Percentiles rank a stretch among this genome's conserved stretches.
Evolutionary conservation across 2,329 filamentous ascomycete species (phyloP).

Genomic region (Coniochaeta sp.): DNA sequence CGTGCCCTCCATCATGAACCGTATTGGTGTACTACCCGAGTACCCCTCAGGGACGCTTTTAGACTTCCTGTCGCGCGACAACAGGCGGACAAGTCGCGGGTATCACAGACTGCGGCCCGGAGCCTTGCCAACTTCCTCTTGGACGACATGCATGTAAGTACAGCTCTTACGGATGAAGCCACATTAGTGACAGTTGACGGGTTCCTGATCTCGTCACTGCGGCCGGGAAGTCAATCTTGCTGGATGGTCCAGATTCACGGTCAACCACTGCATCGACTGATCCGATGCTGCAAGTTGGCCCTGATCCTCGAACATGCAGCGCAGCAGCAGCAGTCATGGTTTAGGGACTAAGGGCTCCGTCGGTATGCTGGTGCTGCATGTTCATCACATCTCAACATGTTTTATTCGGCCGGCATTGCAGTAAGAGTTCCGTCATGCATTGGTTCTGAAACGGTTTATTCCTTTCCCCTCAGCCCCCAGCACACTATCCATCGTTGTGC

Average conservation of each 20-base stretch:
- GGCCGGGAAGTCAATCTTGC: too few species aligned
- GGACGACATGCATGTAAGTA: too few species aligned
- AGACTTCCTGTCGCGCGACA: background rate
- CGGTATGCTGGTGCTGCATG: background rate
- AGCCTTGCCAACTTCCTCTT: background rate
- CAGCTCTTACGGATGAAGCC: too few species aligned
- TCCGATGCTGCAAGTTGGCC: background rate
- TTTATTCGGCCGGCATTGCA: background rate
- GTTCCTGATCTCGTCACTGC: too few species aligned
- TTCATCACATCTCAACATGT: background rate
- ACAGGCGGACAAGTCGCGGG: background rate
- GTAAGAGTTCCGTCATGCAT: background rate
- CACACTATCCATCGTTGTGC: too few species aligned
- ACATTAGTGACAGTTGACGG: too few species aligned
- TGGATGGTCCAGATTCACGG: too few species aligned
- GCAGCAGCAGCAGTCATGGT: background rate
- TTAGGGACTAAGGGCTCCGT: background rate
- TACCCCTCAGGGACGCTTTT: background rate
- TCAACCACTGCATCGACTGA: background rate
- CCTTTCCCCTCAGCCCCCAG: too few species aligned
- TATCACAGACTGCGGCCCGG: background rate
- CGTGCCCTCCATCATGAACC: background rate
- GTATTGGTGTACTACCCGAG: background rate
- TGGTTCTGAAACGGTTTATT: too few species aligned
- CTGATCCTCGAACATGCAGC: background rate